These are phyloP conservation scores for Metschnikowia reukaufii DNA, from an alignment of 805 yeast genomes.

Conservation along the genomic window DNA sequence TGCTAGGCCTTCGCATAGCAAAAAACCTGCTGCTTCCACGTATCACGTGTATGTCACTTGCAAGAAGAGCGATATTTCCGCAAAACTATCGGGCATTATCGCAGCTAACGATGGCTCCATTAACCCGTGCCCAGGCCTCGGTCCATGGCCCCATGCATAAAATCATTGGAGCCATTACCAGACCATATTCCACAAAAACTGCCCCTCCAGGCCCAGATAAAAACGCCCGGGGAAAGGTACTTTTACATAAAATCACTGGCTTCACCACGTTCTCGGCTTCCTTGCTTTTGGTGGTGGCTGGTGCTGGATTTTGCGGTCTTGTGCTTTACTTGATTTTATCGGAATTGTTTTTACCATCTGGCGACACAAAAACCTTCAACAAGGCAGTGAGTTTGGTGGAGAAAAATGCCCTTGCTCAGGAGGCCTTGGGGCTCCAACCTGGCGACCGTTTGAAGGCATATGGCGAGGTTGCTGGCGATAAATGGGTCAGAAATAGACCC, in stretches of 20 bases:
- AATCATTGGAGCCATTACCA: too few relatives aligned
- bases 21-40: background rate
- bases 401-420: conserved; percentile 59
- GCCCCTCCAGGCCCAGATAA: conserved; percentile 35
- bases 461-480: conserved; percentile 70
- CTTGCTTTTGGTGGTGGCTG: conserved; percentile 63
- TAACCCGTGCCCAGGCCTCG: too few relatives aligned
- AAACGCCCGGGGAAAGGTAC: conserved; percentile 39
- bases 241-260: conserved; percentile 50
- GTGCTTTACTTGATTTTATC: conserved; percentile 73
- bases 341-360: conserved; percentile 84
- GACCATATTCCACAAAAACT: conserved; percentile 21
- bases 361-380: conserved; percentile 88
- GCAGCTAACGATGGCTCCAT: too few relatives aligned
- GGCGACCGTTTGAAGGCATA: conserved; percentile 75
- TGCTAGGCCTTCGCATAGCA: conserved; percentile 1
- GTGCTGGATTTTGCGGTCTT: conserved; percentile 64
- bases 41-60: background rate
- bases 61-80: background rate
- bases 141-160: background rate
- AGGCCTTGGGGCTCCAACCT: conserved; percentile 51
- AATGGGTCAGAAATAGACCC: conserved; percentile 89
- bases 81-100: conserved; percentile 1
- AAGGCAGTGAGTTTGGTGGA: conserved; percentile 79
- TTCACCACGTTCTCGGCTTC: conserved; percentile 64